Percentiles rank a stretch among this genome's conserved stretches.
phyloP scores from a whole-genome alignment of 2,329 filamentous ascomycete genomes.

The Colletotrichum ledebouriae region DNA sequence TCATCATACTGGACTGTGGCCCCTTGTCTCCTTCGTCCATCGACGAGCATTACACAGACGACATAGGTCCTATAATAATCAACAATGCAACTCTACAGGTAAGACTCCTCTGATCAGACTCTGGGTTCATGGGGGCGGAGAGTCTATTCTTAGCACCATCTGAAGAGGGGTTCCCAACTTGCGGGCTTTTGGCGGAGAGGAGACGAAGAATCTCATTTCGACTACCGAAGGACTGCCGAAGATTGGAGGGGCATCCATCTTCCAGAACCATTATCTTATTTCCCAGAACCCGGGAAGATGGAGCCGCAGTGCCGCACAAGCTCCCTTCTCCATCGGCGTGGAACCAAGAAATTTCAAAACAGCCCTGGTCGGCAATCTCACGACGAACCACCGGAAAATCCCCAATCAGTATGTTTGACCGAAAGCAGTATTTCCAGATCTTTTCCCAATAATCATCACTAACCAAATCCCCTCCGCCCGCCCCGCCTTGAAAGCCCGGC shows the following conservation, averaged over 20 bases:
- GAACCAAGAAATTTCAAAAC: too few species aligned
- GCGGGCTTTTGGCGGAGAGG: neutral
- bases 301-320: conserved; percentile 1
- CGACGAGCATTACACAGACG: neutral
- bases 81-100: conserved; percentile 5
- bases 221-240: neutral
- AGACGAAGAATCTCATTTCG: conserved; percentile 6
- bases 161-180: neutral
- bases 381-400: neutral
- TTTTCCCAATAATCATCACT: neutral
- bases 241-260: neutral
- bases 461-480: neutral
- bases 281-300: conserved; percentile 6
- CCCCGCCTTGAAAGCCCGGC: too few species aligned
- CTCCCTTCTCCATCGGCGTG: too few species aligned
- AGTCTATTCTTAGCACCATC: conserved; percentile 2
- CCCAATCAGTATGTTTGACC: conserved; percentile 1
- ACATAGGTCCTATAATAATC: neutral
- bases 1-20: too few species aligned
- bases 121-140: neutral
- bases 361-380: neutral
- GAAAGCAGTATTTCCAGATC: neutral
- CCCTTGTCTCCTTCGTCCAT: neutral
- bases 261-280: neutral
- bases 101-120: neutral